A percentile compares a stretch with the other conserved stretches of the same genome.
Evolutionary conservation across 306 rosid genomes (phyloP).

Genomic region (Trichosanthes truncata): DNA sequence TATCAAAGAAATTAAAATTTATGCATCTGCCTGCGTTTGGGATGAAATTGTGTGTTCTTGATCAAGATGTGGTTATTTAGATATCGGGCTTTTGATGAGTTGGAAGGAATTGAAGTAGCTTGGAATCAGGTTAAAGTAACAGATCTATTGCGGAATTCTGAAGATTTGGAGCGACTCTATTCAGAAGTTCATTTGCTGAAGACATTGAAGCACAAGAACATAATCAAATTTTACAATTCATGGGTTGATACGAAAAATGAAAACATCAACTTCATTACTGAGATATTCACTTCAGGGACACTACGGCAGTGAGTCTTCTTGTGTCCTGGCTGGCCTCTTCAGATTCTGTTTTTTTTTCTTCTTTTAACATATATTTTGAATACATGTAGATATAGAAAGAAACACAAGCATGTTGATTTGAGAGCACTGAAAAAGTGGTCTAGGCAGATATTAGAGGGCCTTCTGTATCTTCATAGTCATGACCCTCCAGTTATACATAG

Average conservation of each 20-base stretch:
- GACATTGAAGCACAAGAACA: slow-evolving; percentile 92
- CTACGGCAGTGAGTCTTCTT: slow-evolving; percentile 68
- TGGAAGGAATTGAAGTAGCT: slow-evolving; percentile 98
- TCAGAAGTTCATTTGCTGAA: slow-evolving; percentile 91
- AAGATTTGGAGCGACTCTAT: slow-evolving; percentile 80
- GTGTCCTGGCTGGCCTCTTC: not conserved
- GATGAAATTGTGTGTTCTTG: slow-evolving; percentile 29
- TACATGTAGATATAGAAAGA: slow-evolving; percentile 61
- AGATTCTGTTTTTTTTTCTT: not conserved
- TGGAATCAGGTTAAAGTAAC: slow-evolving; percentile 96
- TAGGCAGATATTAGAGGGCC: slow-evolving; percentile 94
- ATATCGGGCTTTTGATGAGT: slow-evolving; percentile 92
- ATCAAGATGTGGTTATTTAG: slow-evolving; percentile 37
- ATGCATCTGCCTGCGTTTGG: not conserved
- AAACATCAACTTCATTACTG: slow-evolving; percentile 84
- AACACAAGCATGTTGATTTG: slow-evolving; percentile 91
- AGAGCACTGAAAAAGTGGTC: slow-evolving; percentile 99
- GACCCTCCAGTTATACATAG: slow-evolving; percentile 93
- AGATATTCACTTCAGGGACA: slow-evolving; percentile 90
- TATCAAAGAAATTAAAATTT: not conserved
- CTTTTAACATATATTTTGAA: not conserved
- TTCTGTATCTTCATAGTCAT: slow-evolving; percentile 82
- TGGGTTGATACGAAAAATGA: slow-evolving; percentile 78
- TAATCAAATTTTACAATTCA: slow-evolving; percentile 77
- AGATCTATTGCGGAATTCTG: slow-evolving; percentile 70